Evolutionary conservation across 768 basidiomycete species (phyloP), one percentile per base, ranked within the genome.

Genomic region (Candolleomyces efflorescens): DNA sequence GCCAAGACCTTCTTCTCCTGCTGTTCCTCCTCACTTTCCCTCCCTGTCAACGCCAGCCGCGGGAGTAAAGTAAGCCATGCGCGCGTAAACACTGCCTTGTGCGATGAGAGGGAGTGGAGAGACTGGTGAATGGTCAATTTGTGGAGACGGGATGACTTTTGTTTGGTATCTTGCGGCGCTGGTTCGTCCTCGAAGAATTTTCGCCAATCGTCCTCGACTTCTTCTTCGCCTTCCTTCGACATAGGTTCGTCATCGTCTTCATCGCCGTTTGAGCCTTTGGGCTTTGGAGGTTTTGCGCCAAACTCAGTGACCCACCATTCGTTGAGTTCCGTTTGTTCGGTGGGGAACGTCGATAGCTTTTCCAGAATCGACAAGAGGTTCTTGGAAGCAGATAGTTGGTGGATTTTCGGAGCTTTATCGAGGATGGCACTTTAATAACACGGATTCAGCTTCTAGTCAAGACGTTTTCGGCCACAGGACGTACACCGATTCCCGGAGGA

Each of bases 241-340:
- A 82, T 87, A 32, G 85, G 81, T 15, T 51, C 48, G 1, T 64
- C 67, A 2, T 72, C 74, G 38, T 59, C 72, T 20, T 71, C 71
- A 13, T 66, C 70, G 5, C 67, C 67, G 6, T 79, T 79, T 3
- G 71, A 62, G 11, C 60, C 68, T 62, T 78, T 83, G 23, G 75
- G 68, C 61, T 80, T 83, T 0, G 80, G 72, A 4, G 87, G 86
- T 64, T 80, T 82, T 2, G 72, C 55, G 3, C 82, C 79, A 39
- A 94, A 75, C 54, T 90, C 86, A 37, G 82, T 69, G 6, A 93
- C 81, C 88, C 89, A 94, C 85, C 90, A 95, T 0, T 79, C 68
- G 63, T 88, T 89, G 48, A 93, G 68, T 63, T 92, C 90, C 0
- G 79, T 71, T 11, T 76, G 66, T 17, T 86, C 78, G 0, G 86